Evolutionary conservation across 257 asterid genomes (phyloP).

Genomic region (Gentiana dahurica): DNA sequence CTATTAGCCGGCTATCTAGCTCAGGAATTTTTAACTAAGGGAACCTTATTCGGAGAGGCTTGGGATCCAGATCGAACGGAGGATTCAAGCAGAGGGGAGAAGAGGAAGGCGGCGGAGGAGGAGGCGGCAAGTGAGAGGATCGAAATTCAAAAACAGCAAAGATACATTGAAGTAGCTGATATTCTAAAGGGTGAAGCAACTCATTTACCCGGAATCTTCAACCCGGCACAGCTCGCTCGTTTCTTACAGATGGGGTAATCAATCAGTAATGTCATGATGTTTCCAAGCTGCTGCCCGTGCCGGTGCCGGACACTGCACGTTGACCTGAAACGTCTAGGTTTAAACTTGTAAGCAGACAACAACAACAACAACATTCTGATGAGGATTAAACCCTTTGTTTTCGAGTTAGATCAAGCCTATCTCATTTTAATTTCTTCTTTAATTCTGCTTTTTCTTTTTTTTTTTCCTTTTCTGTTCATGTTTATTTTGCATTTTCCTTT

Average conservation of each 20-base stretch:
- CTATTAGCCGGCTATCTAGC: conserved; percentile 30
- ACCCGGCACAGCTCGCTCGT: conserved; percentile 25
- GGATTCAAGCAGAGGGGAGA: conserved; percentile 5
- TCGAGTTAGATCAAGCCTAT: too few relatives aligned
- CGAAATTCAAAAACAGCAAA: conserved; percentile 4
- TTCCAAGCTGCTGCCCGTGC: too few relatives aligned
- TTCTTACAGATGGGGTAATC: conserved; percentile 12
- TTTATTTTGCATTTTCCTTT: too few relatives aligned
- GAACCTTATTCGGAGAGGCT: conserved; percentile 18
- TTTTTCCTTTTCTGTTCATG: too few relatives aligned
- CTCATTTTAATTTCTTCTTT: too few relatives aligned
- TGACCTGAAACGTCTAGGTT: too few relatives aligned
- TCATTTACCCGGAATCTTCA: conserved; percentile 26
- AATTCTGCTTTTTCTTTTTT: too few relatives aligned
- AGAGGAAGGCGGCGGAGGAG: conserved; percentile 17
- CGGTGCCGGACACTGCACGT: too few relatives aligned
- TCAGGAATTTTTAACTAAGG: conserved; percentile 22
- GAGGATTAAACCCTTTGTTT: too few relatives aligned
- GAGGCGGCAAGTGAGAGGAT: neutral
- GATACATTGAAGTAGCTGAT: conserved; percentile 22
- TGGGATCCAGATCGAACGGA: conserved; percentile 21
- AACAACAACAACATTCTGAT: too few relatives aligned
- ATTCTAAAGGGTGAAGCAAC: conserved; percentile 22
- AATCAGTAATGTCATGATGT: too few relatives aligned
- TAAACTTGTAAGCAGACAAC: too few relatives aligned